Base-by-base conservation (phyloP, 805 yeast genomes). In the Lipomyces sp. region DNA sequence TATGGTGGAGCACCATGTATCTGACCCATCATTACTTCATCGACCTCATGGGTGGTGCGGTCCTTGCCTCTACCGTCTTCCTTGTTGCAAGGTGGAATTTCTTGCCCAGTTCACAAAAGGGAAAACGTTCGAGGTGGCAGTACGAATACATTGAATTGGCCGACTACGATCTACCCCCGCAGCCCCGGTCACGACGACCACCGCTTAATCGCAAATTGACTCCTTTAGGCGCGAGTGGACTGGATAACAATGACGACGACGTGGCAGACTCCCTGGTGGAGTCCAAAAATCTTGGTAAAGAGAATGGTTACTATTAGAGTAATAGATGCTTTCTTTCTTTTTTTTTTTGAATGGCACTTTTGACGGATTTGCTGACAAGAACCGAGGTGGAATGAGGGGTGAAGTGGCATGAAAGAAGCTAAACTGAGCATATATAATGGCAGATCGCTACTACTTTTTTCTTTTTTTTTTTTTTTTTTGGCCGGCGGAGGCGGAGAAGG, bases 1-100 rank as follows among this genome's bases (percentile, higher is more conserved):
- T 95, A 72, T 94, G 98, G 98, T 95, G 97, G 96, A 85, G 95
- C 60, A 95, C 98, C 15, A 94, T 94, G 99, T 94, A 94, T 78
- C 83, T 94, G 74, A 94, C 98, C 0, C 99, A 94, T 78, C 99
- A 94, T 79, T 94, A 94, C 77, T 95, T 95, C 75, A 86, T 94
- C 67, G 98, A 94, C 76, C 85, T 94, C 62, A 90, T 91, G 74
- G 94, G 91, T n/a, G 99, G 99, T 30, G 94, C 97, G 1, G 84
- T 87, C n/a, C 81, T 95, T 64, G 87, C 97, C 0, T 83, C 87
- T 66, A 77, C 84, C 15, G 87, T 90, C 39, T 93, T 91, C 77
- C 82, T 84, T 68, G 84, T 87, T 72, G 86, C 91, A 62, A 87
- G 87, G 75, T 86, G 87, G 73, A 84, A 82, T 24, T 77, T 76